Conservation (phyloP, 768 basidiomycete genomes). For the Flagelloscypha sp. region DNA sequence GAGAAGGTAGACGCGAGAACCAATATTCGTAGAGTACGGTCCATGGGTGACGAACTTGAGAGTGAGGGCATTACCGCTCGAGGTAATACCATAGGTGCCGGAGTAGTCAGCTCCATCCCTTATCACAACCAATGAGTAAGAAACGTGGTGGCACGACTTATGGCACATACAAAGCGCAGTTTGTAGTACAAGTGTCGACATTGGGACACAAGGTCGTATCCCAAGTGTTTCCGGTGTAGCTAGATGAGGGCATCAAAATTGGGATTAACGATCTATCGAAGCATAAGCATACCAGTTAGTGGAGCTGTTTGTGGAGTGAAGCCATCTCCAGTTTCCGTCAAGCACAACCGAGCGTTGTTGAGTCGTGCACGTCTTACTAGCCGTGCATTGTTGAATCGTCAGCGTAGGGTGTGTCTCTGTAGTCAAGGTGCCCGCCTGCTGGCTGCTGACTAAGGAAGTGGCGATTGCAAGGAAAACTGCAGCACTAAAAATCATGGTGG, state of each 20-base stretch:
- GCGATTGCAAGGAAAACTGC: slow-evolving; percentile 21
- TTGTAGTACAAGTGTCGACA: slow-evolving; percentile 27
- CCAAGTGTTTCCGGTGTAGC: slow-evolving; percentile 34
- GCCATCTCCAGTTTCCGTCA: slow-evolving; percentile 50
- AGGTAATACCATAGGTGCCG: slow-evolving; percentile 30
- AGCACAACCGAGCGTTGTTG: slow-evolving; percentile 32
- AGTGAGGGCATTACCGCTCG: slow-evolving; percentile 21
- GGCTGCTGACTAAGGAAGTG: slow-evolving; percentile 39
- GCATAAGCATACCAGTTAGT: too few relatives aligned
- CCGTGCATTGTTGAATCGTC: slow-evolving; percentile 38
- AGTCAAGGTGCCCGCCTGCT: slow-evolving; percentile 40
- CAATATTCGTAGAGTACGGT: slow-evolving; percentile 2
- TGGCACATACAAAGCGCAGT: slow-evolving; percentile 22
- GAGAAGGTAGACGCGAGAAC: slow-evolving; percentile 26
- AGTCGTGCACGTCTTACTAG: slow-evolving; percentile 33
- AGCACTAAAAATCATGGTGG: slow-evolving; percentile 20
- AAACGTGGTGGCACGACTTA: too few relatives aligned
- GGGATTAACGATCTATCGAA: too few relatives aligned
- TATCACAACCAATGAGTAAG: too few relatives aligned
- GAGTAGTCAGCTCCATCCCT: slow-evolving; percentile 17
- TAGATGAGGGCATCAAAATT: too few relatives aligned
- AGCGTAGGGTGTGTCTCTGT: slow-evolving; percentile 44
- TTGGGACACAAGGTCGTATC: slow-evolving; percentile 33
- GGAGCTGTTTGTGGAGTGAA: slow-evolving; percentile 24
- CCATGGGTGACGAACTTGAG: slow-evolving; percentile 24